These are phyloP conservation scores for Lolium multiflorum DNA, from an alignment of 176 grass and related monocot genomes.

Conservation along the genomic window DNA sequence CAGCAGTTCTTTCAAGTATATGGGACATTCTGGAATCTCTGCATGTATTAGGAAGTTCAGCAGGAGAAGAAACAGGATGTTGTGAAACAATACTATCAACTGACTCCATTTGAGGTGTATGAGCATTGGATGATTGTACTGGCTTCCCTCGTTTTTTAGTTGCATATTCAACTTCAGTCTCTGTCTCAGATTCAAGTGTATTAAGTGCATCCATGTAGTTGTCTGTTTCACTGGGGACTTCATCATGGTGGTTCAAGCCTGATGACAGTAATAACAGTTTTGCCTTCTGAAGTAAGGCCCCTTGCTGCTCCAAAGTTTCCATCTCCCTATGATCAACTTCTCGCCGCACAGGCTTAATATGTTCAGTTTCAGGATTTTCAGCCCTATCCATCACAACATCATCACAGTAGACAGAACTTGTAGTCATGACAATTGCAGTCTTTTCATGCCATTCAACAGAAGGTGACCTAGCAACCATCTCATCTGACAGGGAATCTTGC, in stretches of 20 bases:
- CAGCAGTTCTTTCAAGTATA: conserved; percentile 32
- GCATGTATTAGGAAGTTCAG: conserved; percentile 40
- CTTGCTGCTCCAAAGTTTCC: conserved; percentile 51
- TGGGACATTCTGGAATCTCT: conserved; percentile 12
- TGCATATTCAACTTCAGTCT: conserved; percentile 71
- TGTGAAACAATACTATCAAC: conserved; percentile 40
- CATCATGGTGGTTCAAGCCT: conserved; percentile 59
- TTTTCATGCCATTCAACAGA: conserved; percentile 87
- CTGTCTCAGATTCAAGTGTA: conserved; percentile 90
- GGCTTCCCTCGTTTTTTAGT: conserved; percentile 59
- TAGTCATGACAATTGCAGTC: conserved; percentile 65
- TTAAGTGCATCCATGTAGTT: conserved; percentile 96
- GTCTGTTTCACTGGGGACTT: conserved; percentile 75
- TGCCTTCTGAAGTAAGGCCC: conserved; percentile 55
- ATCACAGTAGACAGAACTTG: conserved; percentile 72
- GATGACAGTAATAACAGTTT: conserved; percentile 54
- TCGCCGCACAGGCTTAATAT: conserved; percentile 42
- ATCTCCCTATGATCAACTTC: conserved; percentile 35
- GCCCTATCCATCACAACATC: conserved; percentile 70
- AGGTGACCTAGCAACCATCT: conserved; percentile 49
- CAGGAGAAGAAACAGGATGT: conserved; percentile 48
- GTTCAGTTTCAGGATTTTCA: conserved; percentile 45
- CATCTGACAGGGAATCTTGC: conserved; percentile 49
- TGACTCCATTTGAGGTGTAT: conserved; percentile 35
- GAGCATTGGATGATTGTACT: conserved; percentile 37